Conservation (phyloP, 495 filamentous ascomycete genomes). For the Penicillium lividum region DNA sequence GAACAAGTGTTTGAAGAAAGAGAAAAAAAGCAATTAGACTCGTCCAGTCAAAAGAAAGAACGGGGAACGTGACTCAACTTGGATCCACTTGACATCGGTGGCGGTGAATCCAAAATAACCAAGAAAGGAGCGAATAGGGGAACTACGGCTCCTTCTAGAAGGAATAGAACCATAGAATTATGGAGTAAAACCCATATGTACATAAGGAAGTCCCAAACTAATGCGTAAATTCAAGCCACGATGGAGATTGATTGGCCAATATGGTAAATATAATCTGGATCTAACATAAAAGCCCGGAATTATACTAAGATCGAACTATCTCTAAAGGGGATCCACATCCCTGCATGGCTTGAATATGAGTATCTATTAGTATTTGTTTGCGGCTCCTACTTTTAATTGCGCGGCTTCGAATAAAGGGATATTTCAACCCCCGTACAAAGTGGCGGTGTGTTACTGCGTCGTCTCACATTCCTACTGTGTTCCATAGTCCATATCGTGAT, state of each 20-base stretch:
- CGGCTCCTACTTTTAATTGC: no score
- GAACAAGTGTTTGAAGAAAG: slow-evolving; percentile 10
- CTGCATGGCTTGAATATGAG: background rate
- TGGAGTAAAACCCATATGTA: background rate
- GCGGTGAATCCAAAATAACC: background rate
- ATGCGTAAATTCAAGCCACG: background rate
- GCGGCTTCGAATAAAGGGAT: no score
- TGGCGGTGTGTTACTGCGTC: no score
- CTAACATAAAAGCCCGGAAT: background rate
- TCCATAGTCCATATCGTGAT: no score
- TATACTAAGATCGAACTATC: background rate
- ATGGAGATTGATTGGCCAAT: background rate
- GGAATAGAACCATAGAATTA: background rate
- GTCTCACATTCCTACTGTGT: no score
- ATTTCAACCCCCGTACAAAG: no score
- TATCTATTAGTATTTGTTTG: background rate
- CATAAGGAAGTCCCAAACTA: background rate
- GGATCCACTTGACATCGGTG: slow-evolving; percentile 19
- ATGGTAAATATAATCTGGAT: background rate
- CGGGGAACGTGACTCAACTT: slow-evolving; percentile 33
- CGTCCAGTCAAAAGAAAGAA: slow-evolving; percentile 35
- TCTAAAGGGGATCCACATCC: background rate
- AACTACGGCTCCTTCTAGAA: background rate
- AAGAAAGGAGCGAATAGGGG: background rate
- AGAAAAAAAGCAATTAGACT: slow-evolving; percentile 23